Percentiles rank a stretch among this genome's conserved stretches.
These are phyloP conservation scores for Gleditsia sinensis DNA, from an alignment of 306 rosid species.

Conservation along the genomic window DNA sequence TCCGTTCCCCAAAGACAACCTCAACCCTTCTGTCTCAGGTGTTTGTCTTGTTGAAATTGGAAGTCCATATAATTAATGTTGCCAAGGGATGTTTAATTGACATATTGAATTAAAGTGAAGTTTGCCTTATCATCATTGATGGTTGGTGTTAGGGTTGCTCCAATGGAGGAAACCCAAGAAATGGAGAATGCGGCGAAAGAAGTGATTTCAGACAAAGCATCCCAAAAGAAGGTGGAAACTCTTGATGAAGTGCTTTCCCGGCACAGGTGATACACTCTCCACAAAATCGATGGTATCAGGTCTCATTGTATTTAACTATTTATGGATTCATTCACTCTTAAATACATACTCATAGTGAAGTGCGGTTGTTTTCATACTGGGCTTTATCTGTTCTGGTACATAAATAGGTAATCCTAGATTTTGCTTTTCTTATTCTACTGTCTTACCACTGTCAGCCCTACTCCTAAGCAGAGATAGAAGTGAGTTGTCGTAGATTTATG, in stretches of 20 bases:
- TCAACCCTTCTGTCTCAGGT: not conserved
- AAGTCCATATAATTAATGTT: slow-evolving; percentile 2
- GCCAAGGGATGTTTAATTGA: not conserved
- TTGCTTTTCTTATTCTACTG: not conserved
- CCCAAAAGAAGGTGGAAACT: slow-evolving; percentile 56
- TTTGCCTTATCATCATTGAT: not conserved
- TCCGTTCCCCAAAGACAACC: not conserved
- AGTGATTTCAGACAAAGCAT: slow-evolving; percentile 47
- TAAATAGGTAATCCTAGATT: too few species aligned
- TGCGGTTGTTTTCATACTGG: not conserved
- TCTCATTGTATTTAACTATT: slow-evolving; percentile 13
- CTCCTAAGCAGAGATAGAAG: not conserved
- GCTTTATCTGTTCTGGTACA: not conserved
- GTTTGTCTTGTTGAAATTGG: slow-evolving; percentile 2
- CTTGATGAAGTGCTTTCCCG: slow-evolving; percentile 79
- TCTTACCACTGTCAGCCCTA: not conserved
- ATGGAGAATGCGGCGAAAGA: slow-evolving; percentile 50
- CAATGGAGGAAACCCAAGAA: slow-evolving; percentile 69
- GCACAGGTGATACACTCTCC: slow-evolving; percentile 43
- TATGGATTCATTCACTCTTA: slow-evolving; percentile 12
- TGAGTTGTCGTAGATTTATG: slow-evolving; percentile 11
- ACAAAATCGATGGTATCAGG: not conserved
- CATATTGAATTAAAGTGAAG: not conserved
- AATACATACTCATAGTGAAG: not conserved
- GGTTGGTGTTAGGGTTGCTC: slow-evolving; percentile 43